Base-by-base conservation (phyloP, 805 yeast species). In the Sporopachydermia lactativora region DNA sequence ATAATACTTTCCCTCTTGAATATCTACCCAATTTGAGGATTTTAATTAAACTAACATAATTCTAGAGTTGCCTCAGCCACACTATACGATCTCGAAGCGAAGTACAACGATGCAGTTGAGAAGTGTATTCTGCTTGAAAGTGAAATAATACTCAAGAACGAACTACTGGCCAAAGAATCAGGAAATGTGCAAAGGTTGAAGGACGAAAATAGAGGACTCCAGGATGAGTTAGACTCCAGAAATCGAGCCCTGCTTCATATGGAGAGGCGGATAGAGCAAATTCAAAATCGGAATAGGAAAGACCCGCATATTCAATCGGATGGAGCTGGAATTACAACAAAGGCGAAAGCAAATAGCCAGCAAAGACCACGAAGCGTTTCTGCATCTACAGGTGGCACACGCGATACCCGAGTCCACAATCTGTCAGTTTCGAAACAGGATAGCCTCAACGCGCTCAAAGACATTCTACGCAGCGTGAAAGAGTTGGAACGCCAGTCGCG, bases 341-440 rank as follows among this genome's bases (percentile, higher is more conserved):
- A 8, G n/a, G 8, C 31, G n/a, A 24, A 8, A 24, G 8, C 31
- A 8, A 24, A 24, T n/a, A 24, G 31, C 31, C 31, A 24, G 13
- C 8, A n/a, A 24, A 24, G 31, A 24, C n/a, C 31, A 24, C 31
- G 31, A 24, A 24, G 31, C n/a, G 31, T 24, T 24, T 24, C 31
- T 8, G 31, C 31, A 8, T 24, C 31, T 8, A n/a, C n/a, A n/a
- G n/a, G n/a, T n/a, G 31, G 13, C n/a, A 24, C 31, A 8, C 8
- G 31, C 8, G 31, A 24, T 8, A 24, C 13, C n/a, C 31, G 31
- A n/a, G 31, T 24, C 13, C 31, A 24, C n/a, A 24, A 24, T 24
- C 31, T 24, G 8, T 24, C 31, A 24, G n/a, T 24, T 24, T 24
- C 31, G 8, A 24, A 24, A n/a, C 31, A 24, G n/a, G 31, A 24